Evolutionary conservation across 2,329 filamentous ascomycete species (phyloP), one percentile per base, ranked within the genome.

Genomic region (Coniochaeta ligniaria): DNA sequence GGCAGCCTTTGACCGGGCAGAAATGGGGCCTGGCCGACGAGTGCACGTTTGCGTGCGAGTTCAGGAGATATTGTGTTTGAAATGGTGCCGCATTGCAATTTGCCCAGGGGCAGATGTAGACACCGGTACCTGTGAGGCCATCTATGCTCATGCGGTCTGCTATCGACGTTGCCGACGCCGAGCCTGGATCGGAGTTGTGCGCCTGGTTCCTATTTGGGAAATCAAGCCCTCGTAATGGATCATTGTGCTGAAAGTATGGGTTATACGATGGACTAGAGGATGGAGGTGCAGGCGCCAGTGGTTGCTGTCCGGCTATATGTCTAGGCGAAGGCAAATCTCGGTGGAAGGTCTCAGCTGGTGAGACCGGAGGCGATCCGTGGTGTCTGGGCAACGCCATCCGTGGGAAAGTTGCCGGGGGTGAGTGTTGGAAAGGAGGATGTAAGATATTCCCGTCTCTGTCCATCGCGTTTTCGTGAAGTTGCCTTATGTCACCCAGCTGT

Each of bases 11-110:
- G 0, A 88, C 83, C 0, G 83, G 78, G 64, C 86, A 89, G 64
- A 88, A 89, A 68, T 89, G 86, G 8, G 86, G 86, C 33, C 86
- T 78, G 24, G 78, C 81, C 2, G 83, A 84, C 1, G 86, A 89
- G 72, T 89, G 86, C 4, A 89, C 86, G 64, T 89, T 89, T 59
- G 87, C 85, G 69, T 94, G 91, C 0, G 90, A 94, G 71, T 92
- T 94, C 24, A 94, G 77, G 11, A 94, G 78, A 74, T 87, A 87
- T 67, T 87, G 85, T 0, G 91, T 95, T 67, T 91, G 88, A 66
- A 95, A 95, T 0, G 91, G 86, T 33, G 80, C 74, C 1, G 90
- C 90, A 41, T 72, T 89, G 71, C 91, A 95, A 9, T 87, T 88
- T 8, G 78, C 66, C 57, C 77, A 76, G 67, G 74, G 78, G 71